Evolutionary conservation across 23 red algal species (phyloP).

Genomic region (Gracilaria domingensis): DNA sequence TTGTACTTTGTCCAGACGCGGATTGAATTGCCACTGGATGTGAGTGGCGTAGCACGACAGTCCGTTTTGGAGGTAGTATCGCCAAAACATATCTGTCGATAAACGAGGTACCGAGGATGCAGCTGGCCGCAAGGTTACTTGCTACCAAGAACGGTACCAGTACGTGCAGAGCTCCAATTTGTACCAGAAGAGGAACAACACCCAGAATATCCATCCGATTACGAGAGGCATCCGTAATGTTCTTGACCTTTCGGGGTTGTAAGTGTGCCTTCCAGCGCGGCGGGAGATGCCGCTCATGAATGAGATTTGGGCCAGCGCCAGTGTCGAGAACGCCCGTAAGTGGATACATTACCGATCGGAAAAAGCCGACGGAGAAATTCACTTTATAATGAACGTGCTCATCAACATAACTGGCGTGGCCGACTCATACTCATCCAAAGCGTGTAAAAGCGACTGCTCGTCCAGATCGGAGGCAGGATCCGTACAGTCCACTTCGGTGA

Average conservation of each 20-base stretch:
- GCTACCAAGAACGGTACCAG: not conserved
- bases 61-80: not conserved
- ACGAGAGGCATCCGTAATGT: not conserved
- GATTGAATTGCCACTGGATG: not conserved
- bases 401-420: not conserved
- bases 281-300: not conserved
- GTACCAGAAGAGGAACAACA: not conserved
- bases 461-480: not conserved
- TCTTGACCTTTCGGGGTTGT: not conserved
- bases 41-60: not conserved
- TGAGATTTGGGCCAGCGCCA: constrained; percentile 16
- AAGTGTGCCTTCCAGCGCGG: not conserved
- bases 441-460: not conserved
- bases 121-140: constrained; percentile 3
- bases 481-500: not conserved
- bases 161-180: constrained; percentile 4
- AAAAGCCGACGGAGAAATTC: constrained; percentile 7
- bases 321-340: constrained; percentile 32
- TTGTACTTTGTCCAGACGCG: not conserved
- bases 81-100: constrained; percentile 13
- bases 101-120: constrained; percentile 28
- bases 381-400: constrained; percentile 1
- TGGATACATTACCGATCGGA: constrained; percentile 22
- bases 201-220: not conserved
- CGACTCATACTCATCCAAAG: not conserved